phyloP scores from a whole-genome alignment of 306 rosid species.

The Dryas drummondii region DNA sequence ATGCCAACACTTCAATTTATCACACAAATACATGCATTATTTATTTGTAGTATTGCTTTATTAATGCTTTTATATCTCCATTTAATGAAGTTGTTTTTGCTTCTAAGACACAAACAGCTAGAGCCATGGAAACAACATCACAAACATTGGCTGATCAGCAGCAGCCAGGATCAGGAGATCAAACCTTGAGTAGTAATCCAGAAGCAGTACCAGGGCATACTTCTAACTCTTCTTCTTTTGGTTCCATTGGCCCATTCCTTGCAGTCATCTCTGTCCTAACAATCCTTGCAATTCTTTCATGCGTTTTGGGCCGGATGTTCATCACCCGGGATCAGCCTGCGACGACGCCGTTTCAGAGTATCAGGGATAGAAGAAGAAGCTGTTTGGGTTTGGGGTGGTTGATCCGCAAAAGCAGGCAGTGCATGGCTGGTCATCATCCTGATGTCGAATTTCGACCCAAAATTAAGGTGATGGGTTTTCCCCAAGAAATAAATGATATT shows the following conservation, averaged over 20 bases:
- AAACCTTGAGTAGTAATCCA: conserved; percentile 24
- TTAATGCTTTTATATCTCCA: not conserved
- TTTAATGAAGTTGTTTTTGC: not conserved
- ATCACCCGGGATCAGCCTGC: conserved; percentile 25
- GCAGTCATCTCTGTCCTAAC: conserved; percentile 62
- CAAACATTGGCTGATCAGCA: conserved; percentile 34
- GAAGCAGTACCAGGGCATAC: conserved; percentile 12
- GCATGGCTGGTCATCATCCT: conserved; percentile 14
- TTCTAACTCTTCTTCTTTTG: conserved; percentile 27
- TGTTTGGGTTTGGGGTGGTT: conserved; percentile 47
- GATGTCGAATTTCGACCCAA: conserved; percentile 39
- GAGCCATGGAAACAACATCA: conserved; percentile 39
- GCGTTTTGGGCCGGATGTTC: conserved; percentile 46
- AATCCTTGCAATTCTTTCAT: conserved; percentile 50
- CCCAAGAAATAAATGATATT: conserved; percentile 12
- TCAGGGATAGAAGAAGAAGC: conserved; percentile 25
- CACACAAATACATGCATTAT: too few relatives aligned
- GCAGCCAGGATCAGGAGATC: conserved; percentile 26
- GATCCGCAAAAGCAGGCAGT: conserved; percentile 32
- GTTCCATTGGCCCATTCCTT: conserved; percentile 69
- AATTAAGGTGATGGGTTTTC: conserved; percentile 30
- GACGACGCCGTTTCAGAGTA: conserved; percentile 44
- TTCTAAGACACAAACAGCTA: not conserved
- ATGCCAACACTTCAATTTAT: too few relatives aligned
- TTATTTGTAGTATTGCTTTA: not conserved